A percentile compares a stretch with the other conserved stretches of the same genome.
Conservation (phyloP, 73 alveolate genomes). For the Paramecium sexaurelia region DNA sequence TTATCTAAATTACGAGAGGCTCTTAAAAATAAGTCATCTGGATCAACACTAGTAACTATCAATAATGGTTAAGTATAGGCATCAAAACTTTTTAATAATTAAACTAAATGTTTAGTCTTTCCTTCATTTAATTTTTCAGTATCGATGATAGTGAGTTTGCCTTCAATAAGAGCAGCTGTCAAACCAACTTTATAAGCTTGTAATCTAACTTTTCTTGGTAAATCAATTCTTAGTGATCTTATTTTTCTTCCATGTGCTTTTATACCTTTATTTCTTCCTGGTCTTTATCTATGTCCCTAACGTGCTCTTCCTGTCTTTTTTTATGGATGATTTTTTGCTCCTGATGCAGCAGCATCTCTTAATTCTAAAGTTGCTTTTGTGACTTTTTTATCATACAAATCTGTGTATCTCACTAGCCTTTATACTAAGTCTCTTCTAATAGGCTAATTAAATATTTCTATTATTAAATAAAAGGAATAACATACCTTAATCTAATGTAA, state of each 20-base stretch:
- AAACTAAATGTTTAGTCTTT: conserved; percentile 1
- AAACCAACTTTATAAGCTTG: background rate
- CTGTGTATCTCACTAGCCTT: conserved; percentile 25
- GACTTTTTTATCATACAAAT: background rate
- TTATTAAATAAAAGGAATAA: background rate
- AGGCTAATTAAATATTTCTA: conserved; percentile 47
- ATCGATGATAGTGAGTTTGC: background rate
- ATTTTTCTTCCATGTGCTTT: conserved; percentile 54
- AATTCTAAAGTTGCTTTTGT: conserved; percentile 10
- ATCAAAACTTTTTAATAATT: background rate
- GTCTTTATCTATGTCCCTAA: conserved; percentile 50
- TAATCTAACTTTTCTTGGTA: conserved; percentile 43
- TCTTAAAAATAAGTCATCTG: background rate
- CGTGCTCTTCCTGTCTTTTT: conserved; percentile 57
- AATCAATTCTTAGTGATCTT: conserved; percentile 22
- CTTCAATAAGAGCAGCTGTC: conserved; percentile 30
- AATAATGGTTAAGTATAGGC: background rate
- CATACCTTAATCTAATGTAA: conserved; percentile 17
- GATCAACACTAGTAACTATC: conserved; percentile 12
- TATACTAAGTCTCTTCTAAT: conserved; percentile 41
- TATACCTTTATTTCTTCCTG: conserved; percentile 50
- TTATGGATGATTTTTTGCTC: conserved; percentile 3
- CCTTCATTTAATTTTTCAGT: conserved; percentile 40
- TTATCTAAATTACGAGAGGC: background rate
- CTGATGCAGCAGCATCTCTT: conserved; percentile 47